Evolutionary conservation across 2,329 filamentous ascomycete species (phyloP).

Genomic region (Fusarium staphyleae): DNA sequence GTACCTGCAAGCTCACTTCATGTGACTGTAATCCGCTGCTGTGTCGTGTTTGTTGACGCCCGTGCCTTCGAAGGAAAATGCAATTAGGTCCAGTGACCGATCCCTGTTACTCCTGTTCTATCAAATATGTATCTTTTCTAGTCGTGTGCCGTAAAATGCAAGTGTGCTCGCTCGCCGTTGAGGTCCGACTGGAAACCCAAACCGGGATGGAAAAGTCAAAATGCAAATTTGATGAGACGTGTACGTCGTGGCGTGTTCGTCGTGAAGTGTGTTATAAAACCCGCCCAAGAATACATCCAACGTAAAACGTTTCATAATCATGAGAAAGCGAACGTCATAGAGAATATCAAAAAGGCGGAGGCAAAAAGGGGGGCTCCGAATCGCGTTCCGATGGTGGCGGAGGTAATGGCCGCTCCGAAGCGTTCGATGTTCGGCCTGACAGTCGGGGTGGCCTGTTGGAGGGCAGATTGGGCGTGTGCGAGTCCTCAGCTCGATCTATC

Average conservation of each 20-base stretch:
- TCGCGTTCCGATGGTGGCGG: conserved; percentile 11
- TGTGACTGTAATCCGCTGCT: conserved; percentile 23
- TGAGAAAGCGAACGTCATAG: conserved; percentile 9
- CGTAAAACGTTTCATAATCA: conserved; percentile 27
- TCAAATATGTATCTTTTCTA: conserved; percentile 26
- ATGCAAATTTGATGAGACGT: conserved; percentile 28
- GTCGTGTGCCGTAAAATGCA: conserved; percentile 21
- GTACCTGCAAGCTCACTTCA: conserved; percentile 19
- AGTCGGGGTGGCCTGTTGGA: neutral
- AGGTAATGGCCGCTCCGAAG: neutral
- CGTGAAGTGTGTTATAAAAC: conserved; percentile 12
- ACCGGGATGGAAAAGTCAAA: conserved; percentile 19
- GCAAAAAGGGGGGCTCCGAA: neutral
- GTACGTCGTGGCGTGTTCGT: conserved; percentile 13
- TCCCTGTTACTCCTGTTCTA: conserved; percentile 32
- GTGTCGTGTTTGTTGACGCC: conserved; percentile 13
- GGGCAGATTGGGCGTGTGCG: conserved; percentile 7
- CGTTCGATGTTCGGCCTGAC: conserved; percentile 4
- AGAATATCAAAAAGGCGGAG: neutral
- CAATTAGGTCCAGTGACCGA: conserved; percentile 21
- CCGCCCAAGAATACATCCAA: conserved; percentile 7
- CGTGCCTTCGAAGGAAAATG: conserved; percentile 15
- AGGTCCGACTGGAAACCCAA: conserved; percentile 14
- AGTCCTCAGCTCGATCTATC: neutral
- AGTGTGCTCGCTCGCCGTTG: conserved; percentile 26